Evolutionary conservation across 140 eudicot genomes (phyloP).

Genomic region (Oenanthe javanica): DNA sequence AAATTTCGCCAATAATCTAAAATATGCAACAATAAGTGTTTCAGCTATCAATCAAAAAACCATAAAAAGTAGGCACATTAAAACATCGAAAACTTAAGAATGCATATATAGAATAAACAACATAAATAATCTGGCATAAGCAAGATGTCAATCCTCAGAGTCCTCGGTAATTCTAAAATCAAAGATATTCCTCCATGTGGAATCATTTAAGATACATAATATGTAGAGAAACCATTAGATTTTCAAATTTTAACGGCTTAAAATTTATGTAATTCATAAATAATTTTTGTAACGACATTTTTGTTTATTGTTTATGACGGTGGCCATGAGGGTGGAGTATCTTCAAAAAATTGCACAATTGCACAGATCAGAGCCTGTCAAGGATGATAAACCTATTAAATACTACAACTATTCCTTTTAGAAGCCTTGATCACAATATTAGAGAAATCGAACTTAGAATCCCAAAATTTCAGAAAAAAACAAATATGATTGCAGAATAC

Average conservation of each 20-base stretch:
- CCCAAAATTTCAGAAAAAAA: too few species aligned
- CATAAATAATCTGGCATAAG: not conserved
- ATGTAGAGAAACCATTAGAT: not conserved
- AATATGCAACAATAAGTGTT: not conserved
- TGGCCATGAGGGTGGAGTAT: not conserved
- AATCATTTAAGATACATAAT: not conserved
- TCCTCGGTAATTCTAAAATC: not conserved
- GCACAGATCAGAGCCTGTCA: not conserved
- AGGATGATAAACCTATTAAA: not conserved
- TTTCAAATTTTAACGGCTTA: not conserved
- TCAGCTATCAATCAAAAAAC: not conserved
- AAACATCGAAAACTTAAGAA: not conserved
- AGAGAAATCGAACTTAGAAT: not conserved
- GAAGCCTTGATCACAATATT: not conserved
- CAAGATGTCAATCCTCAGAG: not conserved
- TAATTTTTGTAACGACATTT: not conserved
- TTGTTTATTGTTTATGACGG: not conserved
- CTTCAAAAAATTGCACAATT: not conserved
- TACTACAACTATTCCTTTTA: not conserved
- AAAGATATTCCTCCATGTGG: not conserved
- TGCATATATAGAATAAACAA: not conserved
- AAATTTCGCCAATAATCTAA: slow-evolving; percentile 96
- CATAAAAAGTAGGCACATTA: not conserved
- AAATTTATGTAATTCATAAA: not conserved
- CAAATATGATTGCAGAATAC: too few species aligned